Percentiles rank a stretch among this genome's conserved stretches.
Conservation (phyloP, 768 basidiomycete genomes). For the Rickenella mellea region DNA sequence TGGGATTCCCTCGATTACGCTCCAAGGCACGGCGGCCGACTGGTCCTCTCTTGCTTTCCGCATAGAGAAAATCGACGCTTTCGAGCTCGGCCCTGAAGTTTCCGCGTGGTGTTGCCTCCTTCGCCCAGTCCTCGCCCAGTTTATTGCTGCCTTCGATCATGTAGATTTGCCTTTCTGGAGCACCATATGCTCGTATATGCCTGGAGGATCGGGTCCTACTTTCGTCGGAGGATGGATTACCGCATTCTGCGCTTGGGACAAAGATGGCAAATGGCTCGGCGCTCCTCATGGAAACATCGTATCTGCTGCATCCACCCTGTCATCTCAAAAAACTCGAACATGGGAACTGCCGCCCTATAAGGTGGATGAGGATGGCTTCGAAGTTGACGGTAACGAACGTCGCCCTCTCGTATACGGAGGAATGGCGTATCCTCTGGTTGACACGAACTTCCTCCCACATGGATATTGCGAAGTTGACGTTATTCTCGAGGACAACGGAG, state of each 20-base stretch:
- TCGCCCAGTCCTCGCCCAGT: neutral
- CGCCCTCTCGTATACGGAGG: too few relatives aligned
- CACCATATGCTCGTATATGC: neutral
- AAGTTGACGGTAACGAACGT: too few relatives aligned
- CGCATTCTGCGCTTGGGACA: constrained; percentile 26
- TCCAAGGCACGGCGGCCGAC: neutral
- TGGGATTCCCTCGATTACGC: neutral
- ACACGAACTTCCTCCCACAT: too few relatives aligned
- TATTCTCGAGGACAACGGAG: neutral
- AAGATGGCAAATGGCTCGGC: constrained; percentile 19
- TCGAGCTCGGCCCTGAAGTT: neutral
- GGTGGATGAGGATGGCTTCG: too few relatives aligned
- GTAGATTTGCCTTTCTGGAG: neutral
- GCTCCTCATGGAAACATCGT: too few relatives aligned
- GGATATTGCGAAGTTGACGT: neutral
- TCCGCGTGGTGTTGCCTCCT: neutral
- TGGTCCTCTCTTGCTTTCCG: neutral
- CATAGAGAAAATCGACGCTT: neutral
- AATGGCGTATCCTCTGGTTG: too few relatives aligned
- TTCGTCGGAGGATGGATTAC: constrained; percentile 32
- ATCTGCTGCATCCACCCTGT: too few relatives aligned
- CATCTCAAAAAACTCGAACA: too few relatives aligned
- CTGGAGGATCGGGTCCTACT: constrained; percentile 11
- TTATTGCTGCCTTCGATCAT: neutral
- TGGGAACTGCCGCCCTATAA: too few relatives aligned